These are phyloP conservation scores for Boletus fagicola DNA, from an alignment of 768 basidiomycete species.

Conservation along the genomic window DNA sequence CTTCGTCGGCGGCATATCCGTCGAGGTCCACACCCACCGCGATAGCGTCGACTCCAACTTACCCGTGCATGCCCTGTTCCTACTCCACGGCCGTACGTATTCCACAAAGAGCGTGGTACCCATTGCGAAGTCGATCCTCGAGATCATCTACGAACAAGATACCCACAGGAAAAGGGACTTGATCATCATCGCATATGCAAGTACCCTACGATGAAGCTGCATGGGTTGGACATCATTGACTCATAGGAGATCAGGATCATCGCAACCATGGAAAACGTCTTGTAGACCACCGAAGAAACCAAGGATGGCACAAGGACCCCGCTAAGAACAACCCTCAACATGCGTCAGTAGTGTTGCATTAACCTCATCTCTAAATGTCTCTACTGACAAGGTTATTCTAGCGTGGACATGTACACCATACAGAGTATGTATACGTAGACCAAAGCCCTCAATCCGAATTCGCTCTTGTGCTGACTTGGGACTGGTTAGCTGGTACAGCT, in stretches of 20 bases:
- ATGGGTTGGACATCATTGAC: neutral
- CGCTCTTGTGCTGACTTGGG: conserved; percentile 1
- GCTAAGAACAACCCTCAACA: conserved; percentile 24
- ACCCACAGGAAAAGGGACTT: conserved; percentile 23
- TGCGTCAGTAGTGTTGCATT: conserved; percentile 23
- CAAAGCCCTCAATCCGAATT: neutral
- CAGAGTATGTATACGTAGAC: conserved; percentile 23
- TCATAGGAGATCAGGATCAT: conserved; percentile 23
- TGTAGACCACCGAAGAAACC: conserved; percentile 23
- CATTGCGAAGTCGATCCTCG: conserved; percentile 24
- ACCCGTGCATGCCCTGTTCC: conserved; percentile 28
- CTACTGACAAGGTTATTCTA: conserved; percentile 11
- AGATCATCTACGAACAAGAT: conserved; percentile 13
- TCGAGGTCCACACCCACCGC: conserved; percentile 28
- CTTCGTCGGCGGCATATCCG: conserved; percentile 28
- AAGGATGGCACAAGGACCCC: conserved; percentile 27
- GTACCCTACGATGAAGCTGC: conserved; percentile 3
- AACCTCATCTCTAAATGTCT: neutral
- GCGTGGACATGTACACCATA: conserved; percentile 33
- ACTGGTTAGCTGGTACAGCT: conserved; percentile 52
- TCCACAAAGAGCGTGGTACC: conserved; percentile 16
- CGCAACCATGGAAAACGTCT: conserved; percentile 33
- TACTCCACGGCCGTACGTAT: conserved; percentile 27
- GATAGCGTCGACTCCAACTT: conserved; percentile 13
- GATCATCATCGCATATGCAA: conserved; percentile 29